These are phyloP conservation scores for Chlorencoelia australis DNA, from an alignment of 2,329 filamentous ascomycete genomes.

Conservation along the genomic window DNA sequence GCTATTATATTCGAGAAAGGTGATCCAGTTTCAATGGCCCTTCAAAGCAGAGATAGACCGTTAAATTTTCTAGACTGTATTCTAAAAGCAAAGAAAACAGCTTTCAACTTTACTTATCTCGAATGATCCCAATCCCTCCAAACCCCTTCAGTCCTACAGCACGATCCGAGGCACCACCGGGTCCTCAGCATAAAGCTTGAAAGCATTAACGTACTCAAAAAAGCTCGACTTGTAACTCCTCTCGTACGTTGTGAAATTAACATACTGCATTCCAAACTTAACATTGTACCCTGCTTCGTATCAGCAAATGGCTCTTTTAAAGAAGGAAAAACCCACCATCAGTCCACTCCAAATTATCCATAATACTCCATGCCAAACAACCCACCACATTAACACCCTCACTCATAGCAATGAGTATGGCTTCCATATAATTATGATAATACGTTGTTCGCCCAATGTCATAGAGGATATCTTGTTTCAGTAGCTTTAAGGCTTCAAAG, in stretches of 20 bases:
- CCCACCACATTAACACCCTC: conserved; percentile 70
- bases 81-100: too few relatives aligned
- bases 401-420: conserved; percentile 56
- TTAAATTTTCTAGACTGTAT: too few relatives aligned
- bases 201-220: conserved; percentile 23
- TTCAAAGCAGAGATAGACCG: too few relatives aligned
- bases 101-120: too few relatives aligned
- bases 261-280: conserved; percentile 25
- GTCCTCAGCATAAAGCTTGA: conserved; percentile 20
- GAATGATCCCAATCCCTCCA: too few relatives aligned
- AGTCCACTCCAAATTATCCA: conserved; percentile 48
- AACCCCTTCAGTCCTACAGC: too few relatives aligned
- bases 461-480: conserved; percentile 43
- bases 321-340: background rate
- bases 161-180: conserved; percentile 20
- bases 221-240: conserved; percentile 21
- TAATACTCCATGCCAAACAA: conserved; percentile 79
- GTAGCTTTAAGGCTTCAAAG: conserved; percentile 16
- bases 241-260: conserved; percentile 31
- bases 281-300: conserved; percentile 10
- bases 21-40: too few relatives aligned
- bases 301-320: background rate
- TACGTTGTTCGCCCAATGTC: conserved; percentile 73
- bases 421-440: conserved; percentile 65
- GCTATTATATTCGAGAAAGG: too few relatives aligned